Base-by-base conservation (phyloP, 257 asterid genomes). In the Nicotiana undulata region DNA sequence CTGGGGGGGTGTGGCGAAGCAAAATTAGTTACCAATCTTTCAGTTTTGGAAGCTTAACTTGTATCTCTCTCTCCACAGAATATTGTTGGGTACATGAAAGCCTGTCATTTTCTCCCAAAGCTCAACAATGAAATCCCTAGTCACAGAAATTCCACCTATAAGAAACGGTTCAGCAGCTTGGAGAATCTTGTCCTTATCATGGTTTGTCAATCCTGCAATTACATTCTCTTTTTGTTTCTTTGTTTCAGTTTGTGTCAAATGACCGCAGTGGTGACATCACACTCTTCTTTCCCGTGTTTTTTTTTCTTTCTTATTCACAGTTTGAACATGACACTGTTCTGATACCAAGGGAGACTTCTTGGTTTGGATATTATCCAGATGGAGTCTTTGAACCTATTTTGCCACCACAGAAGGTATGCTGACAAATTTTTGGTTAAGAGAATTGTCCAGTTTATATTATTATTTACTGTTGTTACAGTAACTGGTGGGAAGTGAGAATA, bases 311-410 rank as follows among this genome's bases (percentile, higher is more conserved):
- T 17, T 46, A 18, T 49, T 70, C 40, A 81, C 94, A 94, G 98
- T 95, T 95, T 85, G 97, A 95, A 64, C 93, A 92, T 81, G 99
- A 95, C 64, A 92, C 99, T 20, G 97, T 95, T 49, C 72, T 95
- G 88, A 91, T 95, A 85, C 98, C 99, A 15, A 93, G 92, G 86
- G 97, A 95, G 89, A 95, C 99, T 22, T 51, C 99, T 46, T 95
- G 97, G 99, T 95, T 95, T 77, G 99, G 98, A 79, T 95, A 91
- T 85, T 95, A 95, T 86, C 96, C 98, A 15, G 95, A 93, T 83
- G 99, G 99, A 52, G 91, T 88, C 59, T 95, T 95, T 82, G 70
- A 63, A 58, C 98, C 94, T 46, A 66, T 91, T 82, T 85, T 93
- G 91, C 84, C 92, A 24, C 92, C 97, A 4, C 88, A 91, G 84